A percentile compares a stretch with the other conserved stretches of the same genome.
phyloP scores from a whole-genome alignment of 2,329 filamentous ascomycete species.

The Penicillium sp. region DNA sequence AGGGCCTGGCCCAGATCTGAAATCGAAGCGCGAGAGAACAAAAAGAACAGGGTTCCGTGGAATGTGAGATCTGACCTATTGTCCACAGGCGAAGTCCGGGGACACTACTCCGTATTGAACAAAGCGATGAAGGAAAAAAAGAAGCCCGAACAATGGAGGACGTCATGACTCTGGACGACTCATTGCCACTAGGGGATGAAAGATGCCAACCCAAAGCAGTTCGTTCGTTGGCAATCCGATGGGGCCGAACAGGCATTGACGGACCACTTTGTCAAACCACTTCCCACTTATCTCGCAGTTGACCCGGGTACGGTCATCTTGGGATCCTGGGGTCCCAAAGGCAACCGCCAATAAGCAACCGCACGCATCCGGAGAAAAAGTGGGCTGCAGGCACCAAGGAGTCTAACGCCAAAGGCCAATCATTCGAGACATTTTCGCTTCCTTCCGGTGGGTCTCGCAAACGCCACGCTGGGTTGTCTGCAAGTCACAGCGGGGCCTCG shows the following conservation, averaged over 20 bases:
- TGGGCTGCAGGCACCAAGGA: constrained; percentile 26
- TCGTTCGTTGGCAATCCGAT: constrained; percentile 14
- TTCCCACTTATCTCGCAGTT: constrained; percentile 2
- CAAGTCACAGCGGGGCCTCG: constrained; percentile 19
- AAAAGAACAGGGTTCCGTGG: neutral
- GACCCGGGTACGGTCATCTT: constrained; percentile 1
- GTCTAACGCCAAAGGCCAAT: constrained; percentile 14
- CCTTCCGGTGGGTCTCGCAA: constrained; percentile 20
- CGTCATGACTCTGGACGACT: constrained; percentile 25
- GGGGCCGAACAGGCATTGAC: constrained; percentile 13
- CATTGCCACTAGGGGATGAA: constrained; percentile 13
- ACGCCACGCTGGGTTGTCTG: constrained; percentile 25
- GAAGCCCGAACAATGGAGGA: constrained; percentile 7
- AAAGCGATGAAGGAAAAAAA: neutral
- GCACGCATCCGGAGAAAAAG: constrained; percentile 28
- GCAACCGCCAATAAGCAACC: constrained; percentile 20
- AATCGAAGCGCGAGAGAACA: neutral
- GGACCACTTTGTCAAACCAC: constrained; percentile 3
- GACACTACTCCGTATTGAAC: neutral
- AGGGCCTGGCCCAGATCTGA: neutral
- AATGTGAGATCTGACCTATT: constrained; percentile 5
- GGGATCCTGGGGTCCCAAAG: constrained; percentile 24
- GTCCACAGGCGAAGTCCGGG: neutral
- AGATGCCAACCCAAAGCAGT: constrained; percentile 8
- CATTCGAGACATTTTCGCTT: constrained; percentile 24